A percentile compares a stretch with the other conserved stretches of the same genome.
Evolutionary conservation across 495 filamentous ascomycete species (phyloP).

Genomic region (Geoglossum glabrum): DNA sequence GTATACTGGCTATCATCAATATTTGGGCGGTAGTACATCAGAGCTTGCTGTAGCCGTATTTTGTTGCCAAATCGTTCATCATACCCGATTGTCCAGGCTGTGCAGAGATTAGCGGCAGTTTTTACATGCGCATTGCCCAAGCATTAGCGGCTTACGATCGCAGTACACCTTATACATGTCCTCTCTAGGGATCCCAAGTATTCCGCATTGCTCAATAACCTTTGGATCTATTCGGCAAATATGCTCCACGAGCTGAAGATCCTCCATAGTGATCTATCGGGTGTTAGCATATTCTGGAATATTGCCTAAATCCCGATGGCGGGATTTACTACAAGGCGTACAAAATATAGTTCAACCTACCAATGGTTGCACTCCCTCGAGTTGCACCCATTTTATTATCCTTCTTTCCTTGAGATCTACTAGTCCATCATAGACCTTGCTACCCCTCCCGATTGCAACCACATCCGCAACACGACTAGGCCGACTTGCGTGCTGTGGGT

Average conservation of each 20-base stretch:
- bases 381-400: slow-evolving; percentile 54
- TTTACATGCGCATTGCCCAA: not conserved
- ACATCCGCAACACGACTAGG: slow-evolving; percentile 64
- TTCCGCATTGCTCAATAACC: slow-evolving; percentile 80
- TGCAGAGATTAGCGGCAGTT: slow-evolving; percentile 3
- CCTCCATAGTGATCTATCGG: slow-evolving; percentile 75
- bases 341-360: slow-evolving; percentile 19
- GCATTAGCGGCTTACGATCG: slow-evolving; percentile 39
- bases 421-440: slow-evolving; percentile 67
- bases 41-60: slow-evolving; percentile 70
- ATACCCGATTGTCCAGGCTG: slow-evolving; percentile 90
- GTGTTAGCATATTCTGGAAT: slow-evolving; percentile 1
- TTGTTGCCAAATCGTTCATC: slow-evolving; percentile 74
- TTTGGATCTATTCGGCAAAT: slow-evolving; percentile 60
- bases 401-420: slow-evolving; percentile 56
- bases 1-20: slow-evolving; percentile 79
- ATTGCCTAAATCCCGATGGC: not conserved
- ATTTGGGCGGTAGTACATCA: slow-evolving; percentile 90
- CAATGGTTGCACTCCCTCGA: slow-evolving; percentile 69
- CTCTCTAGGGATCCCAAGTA: slow-evolving; percentile 65
- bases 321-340: too few species aligned
- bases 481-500: slow-evolving; percentile 36
- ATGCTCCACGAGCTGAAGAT: slow-evolving; percentile 72
- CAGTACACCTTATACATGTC: slow-evolving; percentile 91
- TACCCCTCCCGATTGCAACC: slow-evolving; percentile 63